These are phyloP conservation scores for Aspergillus floridensis DNA, from an alignment of 2,329 filamentous ascomycete genomes.

Conservation along the genomic window DNA sequence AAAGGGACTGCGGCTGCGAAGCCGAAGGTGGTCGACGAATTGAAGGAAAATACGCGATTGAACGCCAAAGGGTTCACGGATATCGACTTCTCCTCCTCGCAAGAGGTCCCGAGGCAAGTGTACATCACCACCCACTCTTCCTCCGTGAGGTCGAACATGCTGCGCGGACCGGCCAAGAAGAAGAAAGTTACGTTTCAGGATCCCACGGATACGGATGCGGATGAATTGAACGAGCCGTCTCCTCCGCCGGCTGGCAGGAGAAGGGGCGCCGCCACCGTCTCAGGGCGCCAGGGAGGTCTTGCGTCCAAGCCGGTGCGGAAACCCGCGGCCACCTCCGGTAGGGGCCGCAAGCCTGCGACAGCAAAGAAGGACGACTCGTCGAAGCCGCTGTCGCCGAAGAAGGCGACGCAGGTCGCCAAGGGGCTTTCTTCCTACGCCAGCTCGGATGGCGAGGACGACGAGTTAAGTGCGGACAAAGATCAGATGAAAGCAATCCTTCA, in stretches of 20 bases:
- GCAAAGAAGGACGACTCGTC: conserved; percentile 29
- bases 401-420: conserved; percentile 47
- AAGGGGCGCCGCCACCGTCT: conserved; percentile 18
- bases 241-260: conserved; percentile 24
- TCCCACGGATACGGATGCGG: conserved; percentile 41
- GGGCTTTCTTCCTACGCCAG: conserved; percentile 35
- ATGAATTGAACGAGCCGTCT: conserved; percentile 33
- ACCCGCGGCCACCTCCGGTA: conserved; percentile 26
- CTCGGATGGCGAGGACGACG: conserved; percentile 45
- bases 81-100: conserved; percentile 12
- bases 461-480: conserved; percentile 39
- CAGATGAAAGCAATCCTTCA: conserved; percentile 32
- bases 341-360: conserved; percentile 35
- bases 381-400: conserved; percentile 49
- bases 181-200: conserved; percentile 51
- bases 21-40: conserved; percentile 7
- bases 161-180: conserved; percentile 35
- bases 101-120: conserved; percentile 22
- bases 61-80: conserved; percentile 9
- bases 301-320: conserved; percentile 49
- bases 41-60: conserved; percentile 16
- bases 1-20: conserved; percentile 22
- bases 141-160: conserved; percentile 28
- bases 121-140: conserved; percentile 30
- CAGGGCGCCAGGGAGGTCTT: conserved; percentile 37